phyloP scores from a whole-genome alignment of 345 rosid genomes.

The Salix caprea region DNA sequence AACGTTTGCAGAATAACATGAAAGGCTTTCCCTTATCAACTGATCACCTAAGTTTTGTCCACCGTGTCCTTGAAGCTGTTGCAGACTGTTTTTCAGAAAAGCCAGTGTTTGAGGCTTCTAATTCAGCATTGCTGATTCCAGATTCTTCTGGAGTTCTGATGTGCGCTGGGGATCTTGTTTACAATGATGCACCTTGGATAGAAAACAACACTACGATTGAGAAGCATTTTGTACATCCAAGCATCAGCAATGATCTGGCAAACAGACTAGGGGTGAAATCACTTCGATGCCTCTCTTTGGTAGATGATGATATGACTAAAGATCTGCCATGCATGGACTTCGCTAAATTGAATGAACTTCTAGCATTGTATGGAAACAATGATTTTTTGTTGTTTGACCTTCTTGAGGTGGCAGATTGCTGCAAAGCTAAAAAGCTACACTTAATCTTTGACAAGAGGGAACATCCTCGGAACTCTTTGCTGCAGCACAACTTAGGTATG shows the following conservation, averaged over 20 bases:
- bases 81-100: constrained; percentile 59
- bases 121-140: constrained; percentile 56
- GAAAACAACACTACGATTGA: constrained; percentile 55
- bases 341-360: constrained; percentile 69
- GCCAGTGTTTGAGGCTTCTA: constrained; percentile 48
- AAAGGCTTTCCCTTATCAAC: constrained; percentile 55
- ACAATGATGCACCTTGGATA: constrained; percentile 99
- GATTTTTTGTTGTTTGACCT: constrained; percentile 85
- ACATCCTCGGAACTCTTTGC: constrained; percentile 78
- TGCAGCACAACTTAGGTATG: constrained; percentile 88
- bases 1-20: constrained; percentile 56
- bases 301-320: constrained; percentile 68
- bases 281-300: constrained; percentile 73
- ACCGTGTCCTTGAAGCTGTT: constrained; percentile 79
- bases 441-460: constrained; percentile 82
- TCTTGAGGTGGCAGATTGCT: constrained; percentile 95
- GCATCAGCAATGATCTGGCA: constrained; percentile 81
- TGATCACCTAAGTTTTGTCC: constrained; percentile 73
- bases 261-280: constrained; percentile 80
- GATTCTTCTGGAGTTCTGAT: constrained; percentile 65
- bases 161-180: constrained; percentile 59
- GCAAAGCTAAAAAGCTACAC: constrained; percentile 74
- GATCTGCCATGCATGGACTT: constrained; percentile 95
- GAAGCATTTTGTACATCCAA: constrained; percentile 75
- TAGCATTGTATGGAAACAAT: constrained; percentile 63